Percentiles rank a stretch among this genome's conserved stretches.
Conservation (phyloP, 2,329 filamentous ascomycete genomes). For the Phyllosticta citriasiana region DNA sequence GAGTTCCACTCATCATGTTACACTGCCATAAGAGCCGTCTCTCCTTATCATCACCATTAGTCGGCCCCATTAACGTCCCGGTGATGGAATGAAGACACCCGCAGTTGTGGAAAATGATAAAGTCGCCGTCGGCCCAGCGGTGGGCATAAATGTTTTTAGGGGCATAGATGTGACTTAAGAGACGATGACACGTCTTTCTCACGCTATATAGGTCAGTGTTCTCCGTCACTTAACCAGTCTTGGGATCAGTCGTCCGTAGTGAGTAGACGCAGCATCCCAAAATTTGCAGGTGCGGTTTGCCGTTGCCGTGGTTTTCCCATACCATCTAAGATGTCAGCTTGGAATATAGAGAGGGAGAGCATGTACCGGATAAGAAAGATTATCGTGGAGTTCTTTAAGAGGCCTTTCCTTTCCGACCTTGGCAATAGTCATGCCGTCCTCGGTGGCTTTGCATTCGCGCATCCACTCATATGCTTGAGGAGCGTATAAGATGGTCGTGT, state of each 20-base stretch:
- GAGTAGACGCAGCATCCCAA: constrained; percentile 17
- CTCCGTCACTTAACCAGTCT: constrained; percentile 11
- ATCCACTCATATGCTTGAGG: constrained; percentile 22
- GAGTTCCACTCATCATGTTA: not conserved
- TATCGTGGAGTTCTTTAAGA: constrained; percentile 14
- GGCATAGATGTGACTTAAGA: constrained; percentile 18
- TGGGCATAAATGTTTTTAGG: constrained; percentile 25
- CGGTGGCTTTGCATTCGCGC: constrained; percentile 20
- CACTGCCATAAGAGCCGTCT: constrained; percentile 22
- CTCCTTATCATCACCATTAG: constrained; percentile 10
- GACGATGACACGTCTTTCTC: constrained; percentile 18
- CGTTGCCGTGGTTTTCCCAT: constrained; percentile 14
- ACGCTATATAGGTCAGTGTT: constrained; percentile 16
- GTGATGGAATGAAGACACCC: constrained; percentile 26
- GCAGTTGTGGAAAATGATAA: constrained; percentile 17
- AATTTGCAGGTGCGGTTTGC: constrained; percentile 17
- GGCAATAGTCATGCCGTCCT: constrained; percentile 18
- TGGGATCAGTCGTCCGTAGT: constrained; percentile 15
- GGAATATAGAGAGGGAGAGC: not conserved
- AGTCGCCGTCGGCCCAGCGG: constrained; percentile 20
- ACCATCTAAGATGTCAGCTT: constrained; percentile 11
- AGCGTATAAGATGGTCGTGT: constrained; percentile 21
- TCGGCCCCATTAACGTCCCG: constrained; percentile 15
- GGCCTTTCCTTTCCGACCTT: constrained; percentile 14
- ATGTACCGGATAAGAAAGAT: constrained; percentile 17